These are phyloP conservation scores for Calonectria pseudoreteaudii DNA, from an alignment of 2,329 filamentous ascomycete genomes.

Conservation along the genomic window DNA sequence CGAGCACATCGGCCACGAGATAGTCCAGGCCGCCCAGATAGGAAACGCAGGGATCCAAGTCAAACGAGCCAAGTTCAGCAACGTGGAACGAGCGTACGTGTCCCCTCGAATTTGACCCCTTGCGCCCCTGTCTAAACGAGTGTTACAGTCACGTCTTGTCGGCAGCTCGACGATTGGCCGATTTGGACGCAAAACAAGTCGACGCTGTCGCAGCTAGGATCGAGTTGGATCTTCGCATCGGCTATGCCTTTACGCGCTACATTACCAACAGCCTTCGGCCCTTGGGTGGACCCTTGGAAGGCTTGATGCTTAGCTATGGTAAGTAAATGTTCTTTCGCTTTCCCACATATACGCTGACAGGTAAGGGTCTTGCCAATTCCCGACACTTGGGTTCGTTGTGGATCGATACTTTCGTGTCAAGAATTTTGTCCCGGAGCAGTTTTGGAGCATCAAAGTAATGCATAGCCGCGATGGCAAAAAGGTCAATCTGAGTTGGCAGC, in stretches of 20 bases:
- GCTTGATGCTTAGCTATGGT: slow-evolving; percentile 85
- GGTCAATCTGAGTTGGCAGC: slow-evolving; percentile 86
- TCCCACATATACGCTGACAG: slow-evolving; percentile 13
- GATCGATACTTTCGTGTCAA: slow-evolving; percentile 94
- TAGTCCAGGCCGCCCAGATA: slow-evolving; percentile 81
- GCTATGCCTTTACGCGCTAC: slow-evolving; percentile 91
- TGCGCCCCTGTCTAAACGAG: background rate
- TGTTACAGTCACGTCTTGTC: slow-evolving; percentile 80
- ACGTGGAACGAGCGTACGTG: slow-evolving; percentile 87
- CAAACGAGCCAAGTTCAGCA: slow-evolving; percentile 92
- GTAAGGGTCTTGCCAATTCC: slow-evolving; percentile 91
- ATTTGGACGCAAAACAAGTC: slow-evolving; percentile 87
- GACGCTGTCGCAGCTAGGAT: slow-evolving; percentile 90
- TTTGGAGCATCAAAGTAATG: slow-evolving; percentile 91
- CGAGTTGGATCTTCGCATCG: slow-evolving; percentile 92
- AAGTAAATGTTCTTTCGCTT: slow-evolving; percentile 36
- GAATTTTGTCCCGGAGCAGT: slow-evolving; percentile 91
- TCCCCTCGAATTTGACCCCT: background rate
- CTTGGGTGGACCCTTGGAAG: slow-evolving; percentile 74
- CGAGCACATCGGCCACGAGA: slow-evolving; percentile 94
- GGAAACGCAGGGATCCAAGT: slow-evolving; percentile 81
- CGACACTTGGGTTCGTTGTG: slow-evolving; percentile 95
- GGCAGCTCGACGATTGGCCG: slow-evolving; percentile 81
- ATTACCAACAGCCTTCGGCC: slow-evolving; percentile 82
- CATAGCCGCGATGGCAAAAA: slow-evolving; percentile 82